Evolutionary conservation across 441 rosid species (phyloP), one percentile per base, ranked within the genome.

Genomic region (Macaranga tanarius): DNA sequence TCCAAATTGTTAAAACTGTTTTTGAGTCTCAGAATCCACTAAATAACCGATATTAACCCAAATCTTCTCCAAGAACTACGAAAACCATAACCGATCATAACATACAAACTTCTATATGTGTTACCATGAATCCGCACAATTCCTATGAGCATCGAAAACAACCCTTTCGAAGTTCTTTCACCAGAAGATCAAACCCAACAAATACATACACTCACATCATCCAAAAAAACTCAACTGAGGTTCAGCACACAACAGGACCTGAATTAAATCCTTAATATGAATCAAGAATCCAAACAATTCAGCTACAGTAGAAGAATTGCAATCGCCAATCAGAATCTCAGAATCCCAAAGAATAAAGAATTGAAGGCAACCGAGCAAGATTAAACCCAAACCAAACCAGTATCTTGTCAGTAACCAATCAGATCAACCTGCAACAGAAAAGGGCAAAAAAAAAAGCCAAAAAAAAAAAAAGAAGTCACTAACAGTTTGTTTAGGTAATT

Each of bases 21-120:
- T 13, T 19, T n/a, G n/a, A 77, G 65, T 64, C 60, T 70, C 75
- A 58, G 77, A 76, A 65, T 76, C 72, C 71, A 77, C 85, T 77
- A 78, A 59, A 74, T 64, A 75, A 64, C 74, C 72, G 62, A 64
- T 28, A 64, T 80, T 62, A 74, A 74, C 77, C 59, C 63, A 65
- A 79, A 58, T 69, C 74, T 70, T 69, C 74, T 70, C 76, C 80
- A 82, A 77, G 69, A 79, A 68, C 56, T 52, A 64, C 63, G 51
- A 83, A 78, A 79, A 79, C 75, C 81, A 69, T 72, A 75, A 79
- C 82, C 85, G 66, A 67, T 75, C 86, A 84, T 82, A 65, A 79
- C 80, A 76, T 57, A 72, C 40, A 73, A 65, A 69, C 74, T 74
- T 75, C 78, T 80, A 73, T 74, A 67, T 67, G 80, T 62, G 74